Evolutionary conservation across 352 stramenopile genomes (phyloP), one percentile per base, ranked within the genome.

Genomic region (Thalassiosira mediterranea): DNA sequence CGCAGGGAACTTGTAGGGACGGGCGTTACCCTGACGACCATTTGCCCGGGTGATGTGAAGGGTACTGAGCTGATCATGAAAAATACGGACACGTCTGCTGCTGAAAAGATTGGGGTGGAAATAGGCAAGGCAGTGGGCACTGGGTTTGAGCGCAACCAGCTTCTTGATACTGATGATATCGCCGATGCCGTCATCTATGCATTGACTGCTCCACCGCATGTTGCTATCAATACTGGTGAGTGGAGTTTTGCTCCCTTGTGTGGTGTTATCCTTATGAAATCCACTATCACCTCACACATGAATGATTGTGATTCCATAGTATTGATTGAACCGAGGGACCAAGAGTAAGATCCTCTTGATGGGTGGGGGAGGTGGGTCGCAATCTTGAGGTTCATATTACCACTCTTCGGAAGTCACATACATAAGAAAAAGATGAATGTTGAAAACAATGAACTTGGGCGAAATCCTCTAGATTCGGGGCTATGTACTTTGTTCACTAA

Each of bases 141-240:
- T 63, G 83, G 76, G 42, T 83, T 83, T 58, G 60, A 57, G 26
- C 48, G 91, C 23, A 90, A 94, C 53, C 77, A 95, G 49, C 75
- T 96, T 53, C 83, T 97, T 32, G 88, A 96, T 82, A 81, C 92
- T 11, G 57, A 91, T 61, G 93, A 97, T 78, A 87, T 97, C 52
- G 92, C 88, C 7, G 87, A 91, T 57, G 93, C 94, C 3, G 94
- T 97, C 31, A 47, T 97, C 29, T 97, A 95, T 66, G 93, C 93
- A 10, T 84, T 96, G 49, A 95, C 88, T 21, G 91, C 95, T 51
- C 94, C 94, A 19, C 54, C 84, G 19, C 94, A 96, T 77, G 93
- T 96, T 21, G 91, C 92, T 8, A 90, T 97, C 53, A 97, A 97
- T 75, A 93, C 95, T 66, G n/a, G n/a, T n/a, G n/a, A n/a, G n/a